Conservation (phyloP, 2,329 filamentous ascomycete species). For the Diaporthe batatas region DNA sequence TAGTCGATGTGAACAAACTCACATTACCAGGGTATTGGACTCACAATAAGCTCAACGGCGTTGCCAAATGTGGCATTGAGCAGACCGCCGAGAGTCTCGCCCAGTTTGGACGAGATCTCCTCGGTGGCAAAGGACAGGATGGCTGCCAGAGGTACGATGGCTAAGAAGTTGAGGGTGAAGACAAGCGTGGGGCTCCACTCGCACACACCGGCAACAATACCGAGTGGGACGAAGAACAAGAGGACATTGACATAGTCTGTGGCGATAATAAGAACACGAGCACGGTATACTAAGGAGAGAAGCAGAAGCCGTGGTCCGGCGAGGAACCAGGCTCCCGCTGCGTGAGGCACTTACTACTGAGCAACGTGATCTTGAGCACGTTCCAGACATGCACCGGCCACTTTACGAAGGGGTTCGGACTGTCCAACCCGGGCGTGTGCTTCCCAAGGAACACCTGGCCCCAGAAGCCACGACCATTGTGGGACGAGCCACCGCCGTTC, state of each 20-base stretch:
- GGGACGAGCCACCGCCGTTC: conserved; percentile 44
- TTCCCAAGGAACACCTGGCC: conserved; percentile 62
- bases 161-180: conserved; percentile 84
- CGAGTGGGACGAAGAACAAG: conserved; percentile 80
- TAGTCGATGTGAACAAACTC: conserved; percentile 24
- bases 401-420: conserved; percentile 59
- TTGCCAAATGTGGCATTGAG: conserved; percentile 85
- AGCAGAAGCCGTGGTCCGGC: neutral
- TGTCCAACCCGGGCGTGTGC: conserved; percentile 66
- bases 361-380: conserved; percentile 67
- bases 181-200: conserved; percentile 76
- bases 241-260: conserved; percentile 76
- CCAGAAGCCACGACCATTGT: conserved; percentile 46
- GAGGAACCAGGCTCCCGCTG: neutral
- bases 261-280: conserved; percentile 34
- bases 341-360: conserved; percentile 65
- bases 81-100: conserved; percentile 79
- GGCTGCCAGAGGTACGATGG: conserved; percentile 81
- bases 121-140: conserved; percentile 84
- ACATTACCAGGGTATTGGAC: conserved; percentile 46
- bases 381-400: conserved; percentile 66
- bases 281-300: conserved; percentile 12
- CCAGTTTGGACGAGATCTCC: conserved; percentile 79
- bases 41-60: conserved; percentile 82
- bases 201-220: conserved; percentile 74